Evolutionary conservation across 306 rosid species (phyloP), one percentile per base, ranked within the genome.

Genomic region (Gastrolobium bilobum): DNA sequence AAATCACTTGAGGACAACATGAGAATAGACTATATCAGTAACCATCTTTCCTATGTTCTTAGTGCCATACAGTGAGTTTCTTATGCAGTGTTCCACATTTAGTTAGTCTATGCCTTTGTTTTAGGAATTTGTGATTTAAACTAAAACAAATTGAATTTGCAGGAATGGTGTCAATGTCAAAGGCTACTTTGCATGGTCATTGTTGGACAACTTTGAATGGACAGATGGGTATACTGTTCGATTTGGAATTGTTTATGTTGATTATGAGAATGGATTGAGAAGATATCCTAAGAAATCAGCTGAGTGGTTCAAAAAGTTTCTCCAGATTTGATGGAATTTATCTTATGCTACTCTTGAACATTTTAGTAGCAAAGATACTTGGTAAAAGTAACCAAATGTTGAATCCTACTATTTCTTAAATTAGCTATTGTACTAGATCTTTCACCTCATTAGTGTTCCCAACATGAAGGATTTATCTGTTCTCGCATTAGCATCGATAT

Each of bases 131-230:
- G 34, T 50, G 31, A 38, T 10, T 2, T 60, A 4, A 61, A 37
- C 51, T 35, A n/a, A 62, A 29, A 37, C 2, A 48, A 46, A 67
- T 34, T 26, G 5, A 46, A 29, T 53, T 52, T 43, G 34, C 30
- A 88, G 86, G 72, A 46, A 26, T 50, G 89, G 89, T 13, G 87
- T 60, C 4, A 73, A 77, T 11, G 89, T 85, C 10, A 88, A 77
- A 59, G 90, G 92, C 6, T 89, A 71, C 73, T 87, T 87, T 58
- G 79, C 71, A 38, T 85, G 89, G 93, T 85, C 90, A 15, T 79
- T 89, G 57, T 75, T 86, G 67, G 92, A 89, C 75, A 79, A 80
- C 66, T 84, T 77, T 37, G 90, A 89, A 54, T 86, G 89, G 92
- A 0, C 13, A 2, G 31, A 51, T 5, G 90, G 91, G 0, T 87